phyloP scores from a whole-genome alignment of 1,284 basidiomycete genomes.

The Moniliella sp. region DNA sequence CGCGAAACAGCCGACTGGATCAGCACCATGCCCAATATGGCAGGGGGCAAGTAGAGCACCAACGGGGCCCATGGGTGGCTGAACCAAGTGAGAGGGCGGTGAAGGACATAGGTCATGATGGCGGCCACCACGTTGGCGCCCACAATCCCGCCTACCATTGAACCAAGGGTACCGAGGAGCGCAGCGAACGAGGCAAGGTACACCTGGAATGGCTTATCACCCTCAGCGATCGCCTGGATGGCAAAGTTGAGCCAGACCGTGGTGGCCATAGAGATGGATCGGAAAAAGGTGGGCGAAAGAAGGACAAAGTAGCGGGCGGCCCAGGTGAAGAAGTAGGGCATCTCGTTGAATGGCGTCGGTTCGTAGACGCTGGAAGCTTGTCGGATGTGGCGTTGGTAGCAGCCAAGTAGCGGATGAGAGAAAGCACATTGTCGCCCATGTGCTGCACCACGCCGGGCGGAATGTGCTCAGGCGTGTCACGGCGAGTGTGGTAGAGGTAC shows the following conservation, averaged over 20 bases:
- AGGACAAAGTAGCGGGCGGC: conserved; percentile 36
- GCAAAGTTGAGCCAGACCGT: conserved; percentile 22
- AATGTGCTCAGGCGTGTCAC: conserved; percentile 61
- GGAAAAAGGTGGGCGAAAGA: conserved; percentile 36
- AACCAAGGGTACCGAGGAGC: not conserved
- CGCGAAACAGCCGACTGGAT: conserved; percentile 47
- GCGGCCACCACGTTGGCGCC: conserved; percentile 53
- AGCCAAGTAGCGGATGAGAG: conserved; percentile 62
- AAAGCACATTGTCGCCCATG: conserved; percentile 72
- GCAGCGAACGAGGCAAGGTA: not conserved
- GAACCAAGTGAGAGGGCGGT: conserved; percentile 39
- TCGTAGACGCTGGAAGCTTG: conserved; percentile 21
- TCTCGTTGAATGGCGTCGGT: conserved; percentile 5
- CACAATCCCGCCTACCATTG: conserved; percentile 35
- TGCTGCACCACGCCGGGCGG: conserved; percentile 57
- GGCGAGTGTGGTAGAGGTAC: conserved; percentile 77
- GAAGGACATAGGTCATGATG: conserved; percentile 47
- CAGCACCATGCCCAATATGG: conserved; percentile 40
- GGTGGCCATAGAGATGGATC: conserved; percentile 23
- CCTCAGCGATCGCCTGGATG: conserved; percentile 25
- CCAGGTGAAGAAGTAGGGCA: conserved; percentile 51
- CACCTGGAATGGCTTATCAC: conserved; percentile 21
- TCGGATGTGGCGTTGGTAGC: too few species aligned
- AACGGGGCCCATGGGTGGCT: conserved; percentile 48
- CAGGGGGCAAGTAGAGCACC: conserved; percentile 56